phyloP scores from a whole-genome alignment of 2,329 filamentous ascomycete genomes.

The Ceratocystis harringtonii region DNA sequence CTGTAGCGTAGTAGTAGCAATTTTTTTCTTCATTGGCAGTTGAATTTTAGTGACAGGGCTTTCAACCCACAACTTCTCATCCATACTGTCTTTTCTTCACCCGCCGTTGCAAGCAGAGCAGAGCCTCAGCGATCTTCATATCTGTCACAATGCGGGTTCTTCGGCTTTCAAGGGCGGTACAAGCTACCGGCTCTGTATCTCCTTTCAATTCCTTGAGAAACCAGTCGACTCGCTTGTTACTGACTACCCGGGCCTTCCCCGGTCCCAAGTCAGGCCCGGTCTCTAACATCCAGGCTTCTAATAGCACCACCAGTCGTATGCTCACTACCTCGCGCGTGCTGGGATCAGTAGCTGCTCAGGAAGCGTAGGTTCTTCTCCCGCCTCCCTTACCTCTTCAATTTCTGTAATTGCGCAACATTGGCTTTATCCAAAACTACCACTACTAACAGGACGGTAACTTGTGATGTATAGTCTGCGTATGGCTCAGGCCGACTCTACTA shows the following conservation, averaged over 20 bases:
- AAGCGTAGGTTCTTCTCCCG: slow-evolving; percentile 25
- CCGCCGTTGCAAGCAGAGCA: not conserved
- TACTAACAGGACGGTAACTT: not conserved
- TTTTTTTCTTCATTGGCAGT: slow-evolving; percentile 9
- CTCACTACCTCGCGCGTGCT: slow-evolving; percentile 13
- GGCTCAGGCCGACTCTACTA: slow-evolving; percentile 37
- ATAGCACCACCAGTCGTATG: slow-evolving; percentile 8
- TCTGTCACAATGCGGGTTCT: slow-evolving; percentile 16
- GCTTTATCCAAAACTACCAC: not conserved
- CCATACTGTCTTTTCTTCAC: not conserved
- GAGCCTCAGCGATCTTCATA: not conserved
- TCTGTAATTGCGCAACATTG: not conserved
- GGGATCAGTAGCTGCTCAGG: slow-evolving; percentile 27
- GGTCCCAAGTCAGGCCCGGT: not conserved
- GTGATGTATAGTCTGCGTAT: slow-evolving; percentile 30
- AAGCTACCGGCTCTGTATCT: slow-evolving; percentile 3
- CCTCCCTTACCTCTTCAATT: slow-evolving; percentile 1
- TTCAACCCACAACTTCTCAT: not conserved
- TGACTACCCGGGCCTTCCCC: slow-evolving; percentile 9
- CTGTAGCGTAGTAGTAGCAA: slow-evolving; percentile 4
- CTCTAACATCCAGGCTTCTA: not conserved
- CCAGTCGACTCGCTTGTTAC: slow-evolving; percentile 10
- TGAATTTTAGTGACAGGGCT: not conserved
- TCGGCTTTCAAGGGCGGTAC: slow-evolving; percentile 13
- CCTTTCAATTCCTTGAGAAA: slow-evolving; percentile 8